Percentiles rank a stretch among this genome's conserved stretches.
These are phyloP conservation scores for Zasmidium cellare DNA, from an alignment of 2,329 filamentous ascomycete genomes.

Conservation along the genomic window DNA sequence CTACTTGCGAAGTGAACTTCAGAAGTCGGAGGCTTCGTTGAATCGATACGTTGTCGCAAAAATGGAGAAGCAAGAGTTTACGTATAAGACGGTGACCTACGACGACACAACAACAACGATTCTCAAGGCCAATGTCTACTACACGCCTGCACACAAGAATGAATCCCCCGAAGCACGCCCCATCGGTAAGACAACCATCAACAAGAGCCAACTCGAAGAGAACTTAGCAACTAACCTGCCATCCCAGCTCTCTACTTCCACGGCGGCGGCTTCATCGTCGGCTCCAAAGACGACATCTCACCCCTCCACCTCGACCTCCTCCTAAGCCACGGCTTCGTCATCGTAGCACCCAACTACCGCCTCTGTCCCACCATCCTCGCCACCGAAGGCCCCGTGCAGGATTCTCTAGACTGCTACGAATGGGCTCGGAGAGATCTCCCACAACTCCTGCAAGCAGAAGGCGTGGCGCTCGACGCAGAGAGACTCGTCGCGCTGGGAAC, in stretches of 20 bases:
- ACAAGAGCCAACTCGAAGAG: not conserved
- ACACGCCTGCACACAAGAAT: too few species aligned
- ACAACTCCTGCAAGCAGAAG: not conserved
- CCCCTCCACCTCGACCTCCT: not conserved
- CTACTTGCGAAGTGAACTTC: too few species aligned
- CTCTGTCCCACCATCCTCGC: not conserved
- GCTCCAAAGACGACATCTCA: not conserved
- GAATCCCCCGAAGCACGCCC: too few species aligned
- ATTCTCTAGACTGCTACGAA: not conserved
- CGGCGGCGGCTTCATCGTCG: not conserved
- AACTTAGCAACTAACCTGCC: too few species aligned
- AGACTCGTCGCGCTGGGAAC: not conserved
- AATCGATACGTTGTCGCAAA: too few species aligned
- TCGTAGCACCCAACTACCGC: not conserved
- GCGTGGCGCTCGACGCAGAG: not conserved
- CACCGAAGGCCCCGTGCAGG: not conserved
- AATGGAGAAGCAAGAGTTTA: too few species aligned
- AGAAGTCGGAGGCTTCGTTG: too few species aligned
- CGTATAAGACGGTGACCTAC: too few species aligned
- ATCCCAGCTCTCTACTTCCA: not conserved
- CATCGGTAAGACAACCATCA: not conserved
- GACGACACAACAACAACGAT: too few species aligned
- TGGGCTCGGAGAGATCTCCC: not conserved
- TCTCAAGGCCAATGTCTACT: too few species aligned
- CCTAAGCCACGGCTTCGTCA: not conserved